These are phyloP conservation scores for Alternaria sp. DNA, from an alignment of 2,329 filamentous ascomycete genomes.

Conservation along the genomic window DNA sequence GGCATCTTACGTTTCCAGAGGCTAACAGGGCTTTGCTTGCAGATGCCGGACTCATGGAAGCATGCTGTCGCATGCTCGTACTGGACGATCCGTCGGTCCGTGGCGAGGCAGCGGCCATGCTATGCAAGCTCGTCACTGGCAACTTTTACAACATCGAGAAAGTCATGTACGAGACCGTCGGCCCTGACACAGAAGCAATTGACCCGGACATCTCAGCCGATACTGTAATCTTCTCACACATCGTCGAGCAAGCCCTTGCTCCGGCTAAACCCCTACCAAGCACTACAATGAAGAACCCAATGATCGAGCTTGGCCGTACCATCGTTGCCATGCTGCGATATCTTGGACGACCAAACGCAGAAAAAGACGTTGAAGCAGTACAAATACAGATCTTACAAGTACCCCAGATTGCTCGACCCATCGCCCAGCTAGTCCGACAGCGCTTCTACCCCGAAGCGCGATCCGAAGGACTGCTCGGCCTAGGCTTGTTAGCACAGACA, in stretches of 20 bases:
- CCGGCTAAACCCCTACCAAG: conserved; percentile 45
- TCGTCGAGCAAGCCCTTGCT: conserved; percentile 43
- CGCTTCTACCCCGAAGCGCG: conserved; percentile 48
- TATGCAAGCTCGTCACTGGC: conserved; percentile 45
- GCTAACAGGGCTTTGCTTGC: conserved; percentile 40
- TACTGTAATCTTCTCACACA: conserved; percentile 36
- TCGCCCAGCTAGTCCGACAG: conserved; percentile 45
- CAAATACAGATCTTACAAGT: conserved; percentile 38
- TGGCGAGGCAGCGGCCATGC: conserved; percentile 46
- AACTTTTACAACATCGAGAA: conserved; percentile 43
- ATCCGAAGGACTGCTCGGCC: conserved; percentile 46
- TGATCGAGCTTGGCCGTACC: conserved; percentile 44
- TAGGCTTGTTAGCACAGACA: conserved; percentile 46
- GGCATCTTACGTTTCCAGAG: conserved; percentile 49
- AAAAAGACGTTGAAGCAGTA: conserved; percentile 35
- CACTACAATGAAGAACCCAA: conserved; percentile 51
- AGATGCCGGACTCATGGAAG: conserved; percentile 43
- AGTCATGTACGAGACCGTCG: conserved; percentile 35
- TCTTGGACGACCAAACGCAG: conserved; percentile 28
- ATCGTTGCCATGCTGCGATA: conserved; percentile 36
- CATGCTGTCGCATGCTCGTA: conserved; percentile 40
- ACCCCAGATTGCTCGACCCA: conserved; percentile 39
- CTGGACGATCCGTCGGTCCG: conserved; percentile 42
- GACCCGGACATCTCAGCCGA: conserved; percentile 27
- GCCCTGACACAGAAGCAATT: conserved; percentile 19